Base-by-base conservation (phyloP, 1,284 basidiomycete genomes). In the Sparassis latifolia region DNA sequence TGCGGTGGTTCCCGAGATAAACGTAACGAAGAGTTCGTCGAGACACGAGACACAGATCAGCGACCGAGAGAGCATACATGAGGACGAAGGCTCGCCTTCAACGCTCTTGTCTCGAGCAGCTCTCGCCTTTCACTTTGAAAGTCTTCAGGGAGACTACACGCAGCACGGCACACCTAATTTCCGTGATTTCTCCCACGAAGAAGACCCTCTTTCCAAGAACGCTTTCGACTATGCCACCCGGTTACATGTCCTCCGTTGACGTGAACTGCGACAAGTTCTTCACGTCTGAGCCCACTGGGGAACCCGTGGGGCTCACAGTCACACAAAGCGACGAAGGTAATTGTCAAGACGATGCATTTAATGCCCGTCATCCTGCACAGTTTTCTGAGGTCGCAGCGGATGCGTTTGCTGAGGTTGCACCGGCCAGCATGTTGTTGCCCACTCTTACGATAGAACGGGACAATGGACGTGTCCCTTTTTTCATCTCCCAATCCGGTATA, bases 401-500 rank as follows among this genome's bases (percentile, higher is more conserved):
- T 2, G 66, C 61, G 2, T 67, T 68, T 46, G 50, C 58, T 5
- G 58, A 58, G 27, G 35, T 37, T 2, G 51, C 54, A 9, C 33
- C 55, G 1, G 42, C 50, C 33, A 43, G 47, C 35, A 20, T 60
- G 2, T 37, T 56, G 0, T 55, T 52, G 3, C 48, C 44, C 31
- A 47, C 42, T 20, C 5, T 38, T 3, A 20, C 49, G 4, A 20
- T n/a, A 10, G 33, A 38, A 10, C 32, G 4, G 30, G 37, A 44
- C 38, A 20, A 20, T n/a, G 35, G 7, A 7, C 45, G 48, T 39
- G 45, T 47, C 27, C 53, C 50, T 32, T 53, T 51, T 42, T 58
- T 58, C 58, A 69, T 73, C 39, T 75, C 76, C 12, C 72, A 76
- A 51, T 68, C 69, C 33, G 77, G 75, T 6, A 66, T 80, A 47